Evolutionary conservation across 1,284 basidiomycete species (phyloP), one percentile per base, ranked within the genome.

Genomic region (Papiliotrema fonsecae): DNA sequence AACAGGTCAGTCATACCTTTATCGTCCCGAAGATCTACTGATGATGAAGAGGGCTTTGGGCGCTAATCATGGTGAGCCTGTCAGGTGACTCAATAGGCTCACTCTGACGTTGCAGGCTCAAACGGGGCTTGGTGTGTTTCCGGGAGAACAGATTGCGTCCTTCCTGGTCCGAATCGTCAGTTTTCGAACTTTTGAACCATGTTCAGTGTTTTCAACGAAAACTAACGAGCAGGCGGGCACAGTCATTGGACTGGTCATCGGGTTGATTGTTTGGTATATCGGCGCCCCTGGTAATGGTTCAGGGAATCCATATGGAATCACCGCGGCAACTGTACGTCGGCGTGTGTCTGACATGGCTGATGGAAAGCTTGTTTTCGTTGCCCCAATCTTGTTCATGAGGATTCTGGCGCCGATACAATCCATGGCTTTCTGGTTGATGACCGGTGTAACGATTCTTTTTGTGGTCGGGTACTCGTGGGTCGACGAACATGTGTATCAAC

Each of bases 291-390:
- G 76, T 0, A 65, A 65, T 14, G 77, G 80, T 1, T 65, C 57
- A 13, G 83, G 83, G 1, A 83, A 79, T 54, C 77, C 78, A 0
- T 83, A 81, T 56, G 84, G 83, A 0, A 60, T 79, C 3, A 81
- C 78, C 0, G 81, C 81, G 2, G 75, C 77, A 1, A 74, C 77
- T 7, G 79, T 75, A 7, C 76, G 80, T 16, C 64, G 77, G 50
- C 59, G 16, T 14, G 14, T 13, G 16, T 22, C 6, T 1, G 18
- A 1, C 11, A 30, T 2, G 35, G 25, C 42, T 31, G 4, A 18
- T 21, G 19, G 25, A n/a, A 73, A 68, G 66, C 57, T 70, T 13
- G 77, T 82, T 1, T 69, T 81, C 53, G 63, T 79, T 16, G 62
- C 81, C 2, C 82, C 82, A 0, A 56, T 81, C 30, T 34, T 82